These are phyloP conservation scores for Periconia sp. DNA, from an alignment of 2,329 filamentous ascomycete species.

Conservation along the genomic window DNA sequence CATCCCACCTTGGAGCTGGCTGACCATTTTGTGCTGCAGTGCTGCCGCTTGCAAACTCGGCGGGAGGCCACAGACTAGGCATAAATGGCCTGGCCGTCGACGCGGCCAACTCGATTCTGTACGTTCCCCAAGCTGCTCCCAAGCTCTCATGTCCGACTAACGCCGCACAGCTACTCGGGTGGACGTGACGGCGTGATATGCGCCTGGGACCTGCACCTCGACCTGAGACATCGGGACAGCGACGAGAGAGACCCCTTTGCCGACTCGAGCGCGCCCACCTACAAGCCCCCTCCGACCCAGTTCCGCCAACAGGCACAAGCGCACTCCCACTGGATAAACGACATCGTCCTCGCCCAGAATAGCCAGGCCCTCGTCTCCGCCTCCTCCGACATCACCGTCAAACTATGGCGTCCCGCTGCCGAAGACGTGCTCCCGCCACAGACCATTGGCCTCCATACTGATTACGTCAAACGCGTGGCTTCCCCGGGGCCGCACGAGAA, in stretches of 20 bases:
- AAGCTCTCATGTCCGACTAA: constrained; percentile 15
- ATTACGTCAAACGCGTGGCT: constrained; percentile 95
- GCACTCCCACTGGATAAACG: constrained; percentile 96
- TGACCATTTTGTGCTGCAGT: constrained; percentile 54
- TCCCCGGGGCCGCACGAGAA: constrained; percentile 72
- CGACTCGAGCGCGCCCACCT: constrained; percentile 37
- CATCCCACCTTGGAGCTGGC: too few relatives aligned
- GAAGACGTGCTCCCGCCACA: constrained; percentile 69
- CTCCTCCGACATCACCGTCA: constrained; percentile 92
- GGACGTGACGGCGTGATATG: constrained; percentile 95
- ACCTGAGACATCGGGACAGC: constrained; percentile 56
- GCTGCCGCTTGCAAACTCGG: constrained; percentile 73
- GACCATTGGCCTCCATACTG: constrained; percentile 89
- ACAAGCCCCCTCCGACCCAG: constrained; percentile 55
- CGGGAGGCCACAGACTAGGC: constrained; percentile 87
- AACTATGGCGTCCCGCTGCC: constrained; percentile 82
- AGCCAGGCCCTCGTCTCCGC: constrained; percentile 84
- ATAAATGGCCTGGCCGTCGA: constrained; percentile 95
- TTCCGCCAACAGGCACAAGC: constrained; percentile 73
- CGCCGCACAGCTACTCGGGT: constrained; percentile 78
- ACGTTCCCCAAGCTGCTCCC: constrained; percentile 46
- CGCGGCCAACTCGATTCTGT: constrained; percentile 83
- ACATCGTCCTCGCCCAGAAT: constrained; percentile 79
- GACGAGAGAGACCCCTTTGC: constrained; percentile 51
- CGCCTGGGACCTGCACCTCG: constrained; percentile 87